phyloP scores from a whole-genome alignment of 2,329 filamentous ascomycete genomes.

The Pseudogymnoascus sp. region DNA sequence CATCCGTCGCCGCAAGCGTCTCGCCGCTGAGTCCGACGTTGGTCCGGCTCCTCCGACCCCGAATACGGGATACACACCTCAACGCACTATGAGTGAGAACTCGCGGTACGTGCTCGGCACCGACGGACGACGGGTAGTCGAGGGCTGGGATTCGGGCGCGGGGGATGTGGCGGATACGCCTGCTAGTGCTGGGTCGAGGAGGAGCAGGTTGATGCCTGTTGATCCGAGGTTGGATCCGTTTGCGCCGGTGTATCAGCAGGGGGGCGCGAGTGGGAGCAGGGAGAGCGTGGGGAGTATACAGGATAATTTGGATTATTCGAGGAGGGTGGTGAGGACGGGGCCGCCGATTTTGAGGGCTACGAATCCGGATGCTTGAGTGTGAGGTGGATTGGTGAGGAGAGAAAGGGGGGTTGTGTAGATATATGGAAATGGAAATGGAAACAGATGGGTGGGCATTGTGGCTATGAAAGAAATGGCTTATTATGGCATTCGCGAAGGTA shows the following conservation, averaged over 20 bases:
- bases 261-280: conserved; percentile 44
- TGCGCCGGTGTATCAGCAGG: conserved; percentile 45
- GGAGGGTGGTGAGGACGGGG: conserved; percentile 38
- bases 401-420: neutral
- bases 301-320: conserved; percentile 58
- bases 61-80: conserved; percentile 21
- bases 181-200: conserved; percentile 27
- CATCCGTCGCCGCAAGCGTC: conserved; percentile 35
- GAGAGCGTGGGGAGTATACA: conserved; percentile 56
- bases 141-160: conserved; percentile 24
- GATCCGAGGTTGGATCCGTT: conserved; percentile 57
- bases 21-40: conserved; percentile 34
- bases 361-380: conserved; percentile 41
- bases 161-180: neutral
- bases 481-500: neutral
- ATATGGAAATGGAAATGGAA: neutral
- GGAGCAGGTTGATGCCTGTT: conserved; percentile 48
- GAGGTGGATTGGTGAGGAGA: neutral
- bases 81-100: conserved; percentile 28
- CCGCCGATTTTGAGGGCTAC: conserved; percentile 47
- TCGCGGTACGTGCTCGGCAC: conserved; percentile 28
- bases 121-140: conserved; percentile 26
- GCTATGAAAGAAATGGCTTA: neutral
- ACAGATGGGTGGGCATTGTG: neutral
- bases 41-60: conserved; percentile 12